phyloP scores from a whole-genome alignment of 352 stramenopile species.

The Globisporangium spinosum region DNA sequence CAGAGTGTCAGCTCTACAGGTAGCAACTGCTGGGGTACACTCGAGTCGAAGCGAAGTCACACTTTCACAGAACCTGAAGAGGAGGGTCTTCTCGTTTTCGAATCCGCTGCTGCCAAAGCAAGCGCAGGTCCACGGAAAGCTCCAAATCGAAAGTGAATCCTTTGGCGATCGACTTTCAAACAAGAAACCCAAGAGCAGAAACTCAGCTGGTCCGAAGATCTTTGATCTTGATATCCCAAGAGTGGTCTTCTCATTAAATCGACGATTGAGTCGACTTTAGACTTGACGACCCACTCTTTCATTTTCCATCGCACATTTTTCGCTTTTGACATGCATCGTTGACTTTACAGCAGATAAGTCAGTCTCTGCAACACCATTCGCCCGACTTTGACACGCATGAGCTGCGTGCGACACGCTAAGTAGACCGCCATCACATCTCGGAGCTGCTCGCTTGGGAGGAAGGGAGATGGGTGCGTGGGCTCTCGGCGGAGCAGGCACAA shows the following conservation, averaged over 20 bases:
- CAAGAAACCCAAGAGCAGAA: not conserved
- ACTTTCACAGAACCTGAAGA: not conserved
- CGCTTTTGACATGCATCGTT: not conserved
- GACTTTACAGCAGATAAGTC: not conserved
- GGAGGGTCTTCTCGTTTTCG: not conserved
- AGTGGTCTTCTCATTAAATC: not conserved
- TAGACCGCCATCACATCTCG: not conserved
- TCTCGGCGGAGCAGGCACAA: not conserved
- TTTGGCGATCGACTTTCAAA: constrained; percentile 1
- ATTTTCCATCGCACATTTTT: not conserved
- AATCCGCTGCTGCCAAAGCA: not conserved
- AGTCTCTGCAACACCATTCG: not conserved
- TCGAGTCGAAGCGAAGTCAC: not conserved
- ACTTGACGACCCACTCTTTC: too few relatives aligned
- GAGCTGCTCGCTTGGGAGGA: not conserved
- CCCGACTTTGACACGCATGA: constrained; percentile 3
- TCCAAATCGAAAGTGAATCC: not conserved
- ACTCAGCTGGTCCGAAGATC: not conserved
- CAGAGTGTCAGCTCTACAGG: not conserved
- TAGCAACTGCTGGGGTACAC: not conserved
- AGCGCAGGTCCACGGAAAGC: not conserved
- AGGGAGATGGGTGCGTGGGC: not conserved
- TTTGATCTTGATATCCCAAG: not conserved
- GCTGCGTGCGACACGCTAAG: not conserved
- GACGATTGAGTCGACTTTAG: not conserved